Conservation (phyloP, 768 basidiomycete genomes). For the Mycena rebaudengoi region DNA sequence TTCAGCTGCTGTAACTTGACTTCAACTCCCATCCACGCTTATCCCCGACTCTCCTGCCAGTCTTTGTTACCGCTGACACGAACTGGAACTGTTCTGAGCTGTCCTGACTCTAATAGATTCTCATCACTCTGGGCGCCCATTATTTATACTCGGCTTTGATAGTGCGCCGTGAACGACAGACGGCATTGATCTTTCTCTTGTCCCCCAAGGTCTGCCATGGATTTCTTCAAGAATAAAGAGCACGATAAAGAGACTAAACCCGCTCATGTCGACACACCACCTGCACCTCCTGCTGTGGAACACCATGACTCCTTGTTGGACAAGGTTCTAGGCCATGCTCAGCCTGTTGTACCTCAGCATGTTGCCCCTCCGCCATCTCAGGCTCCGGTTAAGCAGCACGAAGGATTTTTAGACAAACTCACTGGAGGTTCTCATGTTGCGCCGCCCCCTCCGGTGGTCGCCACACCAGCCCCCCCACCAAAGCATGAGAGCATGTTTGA, state of each 20-base stretch:
- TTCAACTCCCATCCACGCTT: no score
- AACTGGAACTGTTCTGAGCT: no score
- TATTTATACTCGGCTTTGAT: no score
- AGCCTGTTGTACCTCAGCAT: neutral
- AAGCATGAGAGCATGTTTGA: constrained; percentile 2
- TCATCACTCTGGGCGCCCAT: no score
- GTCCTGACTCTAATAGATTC: no score
- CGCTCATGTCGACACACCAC: neutral
- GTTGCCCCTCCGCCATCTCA: neutral
- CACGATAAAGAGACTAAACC: neutral
- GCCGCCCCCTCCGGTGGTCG: neutral
- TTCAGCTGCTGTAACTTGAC: no score
- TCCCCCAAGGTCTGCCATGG: constrained; percentile 9
- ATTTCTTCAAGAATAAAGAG: neutral
- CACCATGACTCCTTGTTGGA: constrained; percentile 7
- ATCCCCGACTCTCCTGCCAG: no score
- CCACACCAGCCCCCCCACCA: neutral
- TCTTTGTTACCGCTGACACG: no score
- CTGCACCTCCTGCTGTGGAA: neutral
- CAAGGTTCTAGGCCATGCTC: constrained; percentile 7
- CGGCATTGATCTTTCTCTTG: no score
- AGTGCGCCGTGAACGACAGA: no score
- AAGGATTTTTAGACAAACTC: neutral
- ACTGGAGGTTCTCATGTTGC: neutral
- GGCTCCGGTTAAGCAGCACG: neutral